Evolutionary conservation across 2,329 filamentous ascomycete genomes (phyloP).

Genomic region (Bipolaris sorokiniana): DNA sequence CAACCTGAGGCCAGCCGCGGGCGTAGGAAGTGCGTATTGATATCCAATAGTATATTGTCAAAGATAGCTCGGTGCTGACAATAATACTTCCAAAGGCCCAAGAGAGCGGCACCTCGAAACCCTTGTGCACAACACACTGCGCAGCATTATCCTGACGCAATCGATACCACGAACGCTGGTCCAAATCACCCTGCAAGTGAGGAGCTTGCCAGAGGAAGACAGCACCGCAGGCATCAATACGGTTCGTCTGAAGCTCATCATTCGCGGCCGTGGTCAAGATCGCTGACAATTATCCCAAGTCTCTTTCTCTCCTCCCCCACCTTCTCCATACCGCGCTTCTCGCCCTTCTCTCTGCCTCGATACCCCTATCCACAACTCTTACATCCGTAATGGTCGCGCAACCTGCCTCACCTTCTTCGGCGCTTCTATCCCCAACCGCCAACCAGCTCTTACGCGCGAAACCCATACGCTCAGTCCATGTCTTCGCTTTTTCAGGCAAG

Average conservation of each 20-base stretch:
- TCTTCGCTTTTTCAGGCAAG: conserved; percentile 73
- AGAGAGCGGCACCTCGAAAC: conserved; percentile 77
- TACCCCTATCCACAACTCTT: conserved; percentile 79
- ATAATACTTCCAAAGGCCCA: conserved; percentile 44
- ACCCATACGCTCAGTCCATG: conserved; percentile 83
- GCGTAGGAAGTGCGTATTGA: conserved; percentile 68
- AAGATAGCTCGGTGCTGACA: neutral
- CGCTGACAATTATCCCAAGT: conserved; percentile 56
- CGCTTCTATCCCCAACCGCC: conserved; percentile 62
- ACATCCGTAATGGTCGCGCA: conserved; percentile 83
- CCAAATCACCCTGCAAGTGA: conserved; percentile 81
- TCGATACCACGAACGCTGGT: conserved; percentile 78
- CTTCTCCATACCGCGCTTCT: conserved; percentile 84
- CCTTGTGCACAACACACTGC: conserved; percentile 72
- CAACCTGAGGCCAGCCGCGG: conserved; percentile 82
- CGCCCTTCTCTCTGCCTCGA: conserved; percentile 78
- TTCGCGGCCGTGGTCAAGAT: conserved; percentile 10
- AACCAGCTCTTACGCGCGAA: conserved; percentile 66
- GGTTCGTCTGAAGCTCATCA: conserved; percentile 54
- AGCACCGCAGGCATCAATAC: conserved; percentile 64
- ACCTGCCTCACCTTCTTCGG: conserved; percentile 66
- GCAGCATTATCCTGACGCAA: conserved; percentile 75
- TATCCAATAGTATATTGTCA: no score
- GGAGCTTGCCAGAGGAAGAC: conserved; percentile 71
- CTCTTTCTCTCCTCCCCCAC: conserved; percentile 78